These are phyloP conservation scores for Boletus sensibilis DNA, from an alignment of 768 basidiomycete species.

Conservation along the genomic window DNA sequence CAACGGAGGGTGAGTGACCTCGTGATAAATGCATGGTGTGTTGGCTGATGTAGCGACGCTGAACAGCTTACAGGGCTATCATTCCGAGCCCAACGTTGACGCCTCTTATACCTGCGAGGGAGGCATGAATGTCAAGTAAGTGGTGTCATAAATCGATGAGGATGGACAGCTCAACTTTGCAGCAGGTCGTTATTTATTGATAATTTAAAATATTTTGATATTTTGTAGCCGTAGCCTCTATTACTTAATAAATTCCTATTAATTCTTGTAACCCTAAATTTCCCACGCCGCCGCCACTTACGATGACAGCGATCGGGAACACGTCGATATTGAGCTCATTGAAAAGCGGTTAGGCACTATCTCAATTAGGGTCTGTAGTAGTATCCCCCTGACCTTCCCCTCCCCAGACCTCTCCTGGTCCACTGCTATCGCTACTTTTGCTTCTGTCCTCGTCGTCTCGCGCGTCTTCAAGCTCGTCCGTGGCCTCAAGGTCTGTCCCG, in stretches of 20 bases:
- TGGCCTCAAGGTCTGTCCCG: constrained; percentile 16
- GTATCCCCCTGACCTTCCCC: not conserved
- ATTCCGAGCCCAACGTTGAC: not conserved
- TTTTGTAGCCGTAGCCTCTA: too few relatives aligned
- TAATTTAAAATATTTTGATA: not conserved
- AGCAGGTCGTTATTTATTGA: not conserved
- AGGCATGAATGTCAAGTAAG: not conserved
- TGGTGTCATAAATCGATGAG: not conserved
- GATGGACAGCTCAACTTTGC: not conserved
- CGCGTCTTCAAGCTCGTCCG: constrained; percentile 12
- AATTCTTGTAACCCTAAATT: too few relatives aligned
- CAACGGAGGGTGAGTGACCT: constrained; percentile 2
- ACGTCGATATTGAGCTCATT: too few relatives aligned
- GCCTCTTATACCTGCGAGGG: not conserved
- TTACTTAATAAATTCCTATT: too few relatives aligned
- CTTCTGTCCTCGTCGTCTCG: constrained; percentile 8
- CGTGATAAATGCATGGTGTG: not conserved
- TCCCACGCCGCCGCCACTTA: too few relatives aligned
- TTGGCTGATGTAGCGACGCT: constrained; percentile 1
- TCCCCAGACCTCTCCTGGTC: constrained; percentile 6
- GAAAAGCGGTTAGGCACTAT: not conserved
- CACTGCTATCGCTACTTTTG: not conserved
- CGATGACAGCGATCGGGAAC: not conserved
- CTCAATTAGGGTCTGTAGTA: not conserved
- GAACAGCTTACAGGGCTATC: not conserved